These are phyloP conservation scores for Cyphellophora europaea DNA, from an alignment of 2,329 filamentous ascomycete genomes.

Conservation along the genomic window DNA sequence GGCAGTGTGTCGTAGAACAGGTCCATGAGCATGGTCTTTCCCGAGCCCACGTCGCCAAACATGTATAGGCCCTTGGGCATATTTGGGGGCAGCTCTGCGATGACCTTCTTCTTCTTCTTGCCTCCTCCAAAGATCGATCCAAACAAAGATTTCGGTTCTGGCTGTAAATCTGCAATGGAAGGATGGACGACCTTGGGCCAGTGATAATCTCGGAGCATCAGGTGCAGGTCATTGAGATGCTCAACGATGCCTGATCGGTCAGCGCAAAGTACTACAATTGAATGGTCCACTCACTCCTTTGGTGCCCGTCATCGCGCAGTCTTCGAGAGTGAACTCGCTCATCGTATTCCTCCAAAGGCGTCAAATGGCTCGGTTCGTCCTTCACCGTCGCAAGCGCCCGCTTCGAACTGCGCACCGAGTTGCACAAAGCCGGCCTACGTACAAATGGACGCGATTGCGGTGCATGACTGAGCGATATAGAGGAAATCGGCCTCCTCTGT, in stretches of 20 bases:
- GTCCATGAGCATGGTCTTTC: constrained; percentile 99
- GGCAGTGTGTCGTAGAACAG: constrained; percentile 93
- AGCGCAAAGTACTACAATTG: background rate
- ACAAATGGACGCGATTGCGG: background rate
- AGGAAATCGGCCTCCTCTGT: background rate
- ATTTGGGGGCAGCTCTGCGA: constrained; percentile 52
- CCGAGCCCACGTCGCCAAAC: constrained; percentile 91
- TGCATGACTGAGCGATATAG: background rate
- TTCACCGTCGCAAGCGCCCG: constrained; percentile 13
- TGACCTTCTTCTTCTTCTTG: constrained; percentile 40
- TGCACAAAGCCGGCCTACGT: background rate
- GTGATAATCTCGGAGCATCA: constrained; percentile 65
- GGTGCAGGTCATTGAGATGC: constrained; percentile 78
- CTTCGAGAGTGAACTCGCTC: constrained; percentile 63
- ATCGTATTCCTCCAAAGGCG: constrained; percentile 85
- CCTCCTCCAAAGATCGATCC: constrained; percentile 33
- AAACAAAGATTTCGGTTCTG: constrained; percentile 44
- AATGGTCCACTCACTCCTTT: constrained; percentile 56
- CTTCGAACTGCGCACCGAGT: background rate
- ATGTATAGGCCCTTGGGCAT: constrained; percentile 87
- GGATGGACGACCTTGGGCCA: constrained; percentile 69
- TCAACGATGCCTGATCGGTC: constrained; percentile 64
- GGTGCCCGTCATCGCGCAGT: constrained; percentile 80
- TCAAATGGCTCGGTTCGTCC: constrained; percentile 25
- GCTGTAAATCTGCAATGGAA: constrained; percentile 58